Evolutionary conservation across 768 basidiomycete genomes (phyloP).

Genomic region (Kwoniella mangroviensis): DNA sequence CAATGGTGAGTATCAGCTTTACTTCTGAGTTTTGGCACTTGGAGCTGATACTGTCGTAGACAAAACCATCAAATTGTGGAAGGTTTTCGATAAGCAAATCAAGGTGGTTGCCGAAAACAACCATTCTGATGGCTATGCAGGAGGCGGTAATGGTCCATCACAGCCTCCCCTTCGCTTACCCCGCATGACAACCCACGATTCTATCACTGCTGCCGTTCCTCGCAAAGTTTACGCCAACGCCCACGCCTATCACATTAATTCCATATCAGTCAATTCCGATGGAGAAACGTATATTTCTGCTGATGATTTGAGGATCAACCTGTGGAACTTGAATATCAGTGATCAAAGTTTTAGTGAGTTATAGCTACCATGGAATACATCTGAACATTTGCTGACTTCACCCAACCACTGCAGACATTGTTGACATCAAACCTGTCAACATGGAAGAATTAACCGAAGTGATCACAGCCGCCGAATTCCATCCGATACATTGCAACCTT

Average conservation of each 20-base stretch:
- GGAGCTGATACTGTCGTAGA: slow-evolving; percentile 63
- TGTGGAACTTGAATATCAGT: slow-evolving; percentile 98
- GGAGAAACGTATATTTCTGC: slow-evolving; percentile 99
- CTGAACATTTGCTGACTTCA: not conserved
- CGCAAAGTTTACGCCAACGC: slow-evolving; percentile 99
- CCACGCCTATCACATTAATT: slow-evolving; percentile 99
- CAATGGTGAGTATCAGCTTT: slow-evolving; percentile 69
- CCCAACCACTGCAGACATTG: slow-evolving; percentile 72
- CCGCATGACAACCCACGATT: slow-evolving; percentile 90
- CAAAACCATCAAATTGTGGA: slow-evolving; percentile 99
- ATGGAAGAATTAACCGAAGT: slow-evolving; percentile 99
- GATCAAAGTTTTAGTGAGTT: slow-evolving; percentile 98
- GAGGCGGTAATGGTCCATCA: slow-evolving; percentile 36
- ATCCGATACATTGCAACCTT: slow-evolving; percentile 93
- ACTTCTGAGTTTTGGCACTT: not conserved
- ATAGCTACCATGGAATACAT: not conserved
- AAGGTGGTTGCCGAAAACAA: slow-evolving; percentile 97
- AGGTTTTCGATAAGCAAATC: slow-evolving; percentile 98
- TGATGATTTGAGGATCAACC: slow-evolving; percentile 95
- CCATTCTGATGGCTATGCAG: slow-evolving; percentile 64
- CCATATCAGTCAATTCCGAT: slow-evolving; percentile 98
- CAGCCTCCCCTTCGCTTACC: slow-evolving; percentile 72
- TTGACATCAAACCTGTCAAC: slow-evolving; percentile 99
- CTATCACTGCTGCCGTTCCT: slow-evolving; percentile 97
- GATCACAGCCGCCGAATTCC: slow-evolving; percentile 99